phyloP scores from a whole-genome alignment of 139 green algal species.

The Yamagishiella unicocca region DNA sequence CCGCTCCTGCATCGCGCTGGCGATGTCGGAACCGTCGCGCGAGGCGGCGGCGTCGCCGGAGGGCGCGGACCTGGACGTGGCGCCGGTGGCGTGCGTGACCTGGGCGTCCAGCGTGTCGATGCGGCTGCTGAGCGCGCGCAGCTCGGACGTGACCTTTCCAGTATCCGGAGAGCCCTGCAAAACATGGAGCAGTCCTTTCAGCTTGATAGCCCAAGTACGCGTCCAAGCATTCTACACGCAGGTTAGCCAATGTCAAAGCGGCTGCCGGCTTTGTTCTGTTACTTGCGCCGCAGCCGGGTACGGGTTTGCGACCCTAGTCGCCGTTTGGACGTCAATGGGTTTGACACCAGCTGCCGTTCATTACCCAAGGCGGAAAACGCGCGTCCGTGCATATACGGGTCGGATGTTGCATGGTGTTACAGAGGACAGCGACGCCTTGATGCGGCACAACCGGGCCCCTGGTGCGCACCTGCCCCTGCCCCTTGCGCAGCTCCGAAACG shows the following conservation, averaged over 20 bases:
- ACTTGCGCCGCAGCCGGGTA: too few species aligned
- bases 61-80: neutral
- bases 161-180: slow-evolving; percentile 20
- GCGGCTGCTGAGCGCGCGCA: neutral
- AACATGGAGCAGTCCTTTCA: too few species aligned
- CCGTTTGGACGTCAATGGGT: too few species aligned
- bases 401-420: neutral
- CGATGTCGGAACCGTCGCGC: neutral
- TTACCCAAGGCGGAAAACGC: too few species aligned
- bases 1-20: neutral
- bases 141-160: slow-evolving; percentile 7
- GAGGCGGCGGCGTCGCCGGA: neutral
- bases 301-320: too few species aligned
- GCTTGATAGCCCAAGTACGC: too few species aligned
- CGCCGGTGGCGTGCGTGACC: neutral
- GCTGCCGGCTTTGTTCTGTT: too few species aligned
- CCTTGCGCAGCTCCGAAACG: slow-evolving; percentile 29
- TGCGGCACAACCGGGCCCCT: neutral
- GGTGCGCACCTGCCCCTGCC: slow-evolving; percentile 2
- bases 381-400: neutral
- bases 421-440: neutral
- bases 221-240: too few species aligned
- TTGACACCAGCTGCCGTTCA: too few species aligned
- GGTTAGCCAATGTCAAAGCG: too few species aligned
- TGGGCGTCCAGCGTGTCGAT: slow-evolving; percentile 3